Percentiles rank a stretch among this genome's conserved stretches.
phyloP scores from a whole-genome alignment of 306 rosid genomes.

The Cucumis melo region DNA sequence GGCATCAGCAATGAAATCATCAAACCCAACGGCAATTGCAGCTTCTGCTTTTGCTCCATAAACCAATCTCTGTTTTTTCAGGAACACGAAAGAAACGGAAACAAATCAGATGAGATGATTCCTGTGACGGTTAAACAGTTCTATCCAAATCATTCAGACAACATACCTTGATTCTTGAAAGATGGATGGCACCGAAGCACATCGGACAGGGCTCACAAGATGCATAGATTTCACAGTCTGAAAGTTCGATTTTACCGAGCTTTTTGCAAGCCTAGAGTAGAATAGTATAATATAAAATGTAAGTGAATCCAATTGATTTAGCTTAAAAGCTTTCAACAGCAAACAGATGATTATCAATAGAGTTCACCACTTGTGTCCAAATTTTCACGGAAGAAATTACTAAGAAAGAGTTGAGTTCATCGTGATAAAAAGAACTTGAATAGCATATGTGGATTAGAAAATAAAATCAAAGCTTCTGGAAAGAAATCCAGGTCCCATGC shows the following conservation, averaged over 20 bases:
- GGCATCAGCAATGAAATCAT: constrained; percentile 71
- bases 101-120: not conserved
- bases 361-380: not conserved
- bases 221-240: constrained; percentile 81
- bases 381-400: not conserved
- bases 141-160: not conserved
- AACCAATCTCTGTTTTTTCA: constrained; percentile 61
- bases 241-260: constrained; percentile 57
- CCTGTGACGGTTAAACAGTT: not conserved
- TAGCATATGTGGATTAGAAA: not conserved
- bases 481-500: not conserved
- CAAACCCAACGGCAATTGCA: constrained; percentile 73
- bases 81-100: not conserved
- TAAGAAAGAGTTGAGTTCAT: not conserved
- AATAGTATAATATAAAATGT: not conserved
- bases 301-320: not conserved
- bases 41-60: constrained; percentile 88
- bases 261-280: constrained; percentile 61
- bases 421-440: not conserved
- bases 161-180: constrained; percentile 70
- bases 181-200: constrained; percentile 93
- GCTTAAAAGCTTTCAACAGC: not conserved
- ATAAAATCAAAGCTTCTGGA: not conserved
- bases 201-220: constrained; percentile 97
- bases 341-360: not conserved